These are phyloP conservation scores for Wickerhamomyces tratensis DNA, from an alignment of 805 yeast genomes.

Conservation along the genomic window DNA sequence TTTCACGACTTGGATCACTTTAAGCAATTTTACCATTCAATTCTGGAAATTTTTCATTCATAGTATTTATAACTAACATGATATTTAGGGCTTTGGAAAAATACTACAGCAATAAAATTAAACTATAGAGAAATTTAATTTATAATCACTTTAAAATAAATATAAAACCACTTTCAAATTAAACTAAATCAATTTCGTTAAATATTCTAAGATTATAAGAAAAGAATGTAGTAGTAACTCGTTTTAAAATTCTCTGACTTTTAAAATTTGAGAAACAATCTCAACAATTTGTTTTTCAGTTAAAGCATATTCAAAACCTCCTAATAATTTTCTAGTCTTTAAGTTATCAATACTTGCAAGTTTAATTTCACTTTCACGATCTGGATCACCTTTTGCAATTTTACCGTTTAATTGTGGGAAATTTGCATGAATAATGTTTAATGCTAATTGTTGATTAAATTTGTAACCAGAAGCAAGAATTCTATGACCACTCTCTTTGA, in stretches of 20 bases:
- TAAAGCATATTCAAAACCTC: conserved; percentile 25
- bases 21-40: conserved; percentile 30
- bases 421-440: conserved; percentile 14
- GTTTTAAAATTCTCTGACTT: conserved; percentile 15
- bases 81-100: no score
- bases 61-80: conserved; percentile 9
- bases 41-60: conserved; percentile 29
- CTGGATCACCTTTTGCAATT: conserved; percentile 28
- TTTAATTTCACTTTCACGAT: conserved; percentile 15
- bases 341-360: conserved; percentile 18
- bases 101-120: no score
- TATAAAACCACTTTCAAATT: no score
- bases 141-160: no score
- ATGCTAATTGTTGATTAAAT: background rate
- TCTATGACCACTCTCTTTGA: no score
- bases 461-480: background rate
- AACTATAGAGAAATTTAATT: no score
- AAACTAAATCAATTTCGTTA: no score
- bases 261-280: conserved; percentile 20
- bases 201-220: no score
- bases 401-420: conserved; percentile 29
- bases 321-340: conserved; percentile 18
- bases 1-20: conserved; percentile 21
- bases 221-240: no score
- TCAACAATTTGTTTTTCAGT: conserved; percentile 31